Conservation (phyloP, 768 basidiomycete species). For the Suillus tomentosus region DNA sequence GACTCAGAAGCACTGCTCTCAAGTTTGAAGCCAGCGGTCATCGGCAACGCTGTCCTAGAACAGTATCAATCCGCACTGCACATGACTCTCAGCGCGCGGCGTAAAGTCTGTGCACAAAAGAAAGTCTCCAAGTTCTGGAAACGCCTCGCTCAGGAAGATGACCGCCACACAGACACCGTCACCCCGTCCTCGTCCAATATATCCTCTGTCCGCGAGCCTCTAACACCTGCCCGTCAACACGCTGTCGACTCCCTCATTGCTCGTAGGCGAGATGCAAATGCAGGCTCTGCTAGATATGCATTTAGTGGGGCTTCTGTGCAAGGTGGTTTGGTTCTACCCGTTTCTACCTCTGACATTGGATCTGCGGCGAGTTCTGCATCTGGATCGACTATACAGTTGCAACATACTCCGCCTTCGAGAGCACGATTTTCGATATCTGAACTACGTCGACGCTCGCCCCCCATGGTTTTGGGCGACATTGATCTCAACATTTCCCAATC, state of each 20-base stretch:
- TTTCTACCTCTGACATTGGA: slow-evolving; percentile 20
- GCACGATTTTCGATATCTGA: slow-evolving; percentile 22
- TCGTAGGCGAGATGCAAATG: slow-evolving; percentile 22
- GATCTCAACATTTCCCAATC: slow-evolving; percentile 26
- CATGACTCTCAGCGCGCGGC: slow-evolving; percentile 45
- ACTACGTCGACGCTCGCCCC: slow-evolving; percentile 26
- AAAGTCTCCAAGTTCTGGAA: slow-evolving; percentile 51
- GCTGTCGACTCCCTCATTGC: slow-evolving; percentile 43
- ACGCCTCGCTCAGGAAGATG: slow-evolving; percentile 39
- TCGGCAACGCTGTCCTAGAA: slow-evolving; percentile 39
- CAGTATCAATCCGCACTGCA: slow-evolving; percentile 50
- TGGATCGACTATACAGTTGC: slow-evolving; percentile 22
- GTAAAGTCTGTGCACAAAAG: slow-evolving; percentile 44
- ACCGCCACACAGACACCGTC: slow-evolving; percentile 19
- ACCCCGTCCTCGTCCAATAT: slow-evolving; percentile 36
- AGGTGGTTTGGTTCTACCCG: slow-evolving; percentile 16
- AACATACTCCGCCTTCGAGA: slow-evolving; percentile 17
- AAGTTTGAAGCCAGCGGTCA: slow-evolving; percentile 38
- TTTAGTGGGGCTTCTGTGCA: slow-evolving; percentile 23
- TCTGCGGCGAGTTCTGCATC: slow-evolving; percentile 21
- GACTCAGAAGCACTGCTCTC: slow-evolving; percentile 45
- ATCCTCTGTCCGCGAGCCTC: slow-evolving; percentile 28
- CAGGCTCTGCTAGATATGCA: slow-evolving; percentile 23
- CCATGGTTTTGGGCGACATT: slow-evolving; percentile 29
- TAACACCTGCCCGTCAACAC: slow-evolving; percentile 27